Evolutionary conservation across 495 filamentous ascomycete species (phyloP).

Genomic region (Hypoxylon intermedium): DNA sequence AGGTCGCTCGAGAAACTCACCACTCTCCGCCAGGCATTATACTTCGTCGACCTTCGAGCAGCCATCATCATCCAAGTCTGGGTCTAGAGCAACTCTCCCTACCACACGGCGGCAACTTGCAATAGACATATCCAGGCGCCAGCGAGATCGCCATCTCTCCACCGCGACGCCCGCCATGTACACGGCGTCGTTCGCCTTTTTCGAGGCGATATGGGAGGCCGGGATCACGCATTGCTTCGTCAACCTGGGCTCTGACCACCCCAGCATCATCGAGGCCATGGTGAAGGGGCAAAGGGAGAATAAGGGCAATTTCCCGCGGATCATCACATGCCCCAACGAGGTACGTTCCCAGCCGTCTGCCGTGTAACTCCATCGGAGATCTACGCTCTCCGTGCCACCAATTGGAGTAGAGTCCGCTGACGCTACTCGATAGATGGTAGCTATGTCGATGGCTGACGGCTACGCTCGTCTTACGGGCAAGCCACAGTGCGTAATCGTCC

Average conservation of each 20-base stretch:
- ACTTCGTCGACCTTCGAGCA: conserved; percentile 1
- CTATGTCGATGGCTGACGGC: conserved; percentile 95
- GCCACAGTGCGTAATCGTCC: conserved; percentile 91
- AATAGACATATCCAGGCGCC: conserved; percentile 7
- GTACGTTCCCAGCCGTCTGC: conserved; percentile 46
- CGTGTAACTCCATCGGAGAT: not conserved
- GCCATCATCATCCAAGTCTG: too few species aligned
- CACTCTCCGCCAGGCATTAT: conserved; percentile 10
- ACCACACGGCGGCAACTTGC: conserved; percentile 2
- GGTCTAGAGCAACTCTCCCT: conserved; percentile 4
- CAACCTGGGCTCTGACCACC: conserved; percentile 94
- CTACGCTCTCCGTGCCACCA: not conserved
- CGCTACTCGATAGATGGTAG: conserved; percentile 76
- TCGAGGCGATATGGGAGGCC: conserved; percentile 93
- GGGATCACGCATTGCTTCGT: conserved; percentile 91
- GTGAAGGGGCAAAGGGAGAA: conserved; percentile 77
- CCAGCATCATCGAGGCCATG: conserved; percentile 93
- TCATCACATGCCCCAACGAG: conserved; percentile 95
- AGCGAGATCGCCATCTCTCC: conserved; percentile 5
- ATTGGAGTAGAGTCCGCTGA: not conserved
- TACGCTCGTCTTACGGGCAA: conserved; percentile 86
- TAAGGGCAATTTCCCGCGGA: conserved; percentile 75
- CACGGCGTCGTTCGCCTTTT: conserved; percentile 75
- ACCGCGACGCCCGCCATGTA: conserved; percentile 49
- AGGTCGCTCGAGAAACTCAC: not conserved